Evolutionary conservation across 202 grass and related monocot genomes (phyloP).

Genomic region (Dendrocalamus latiflorus): DNA sequence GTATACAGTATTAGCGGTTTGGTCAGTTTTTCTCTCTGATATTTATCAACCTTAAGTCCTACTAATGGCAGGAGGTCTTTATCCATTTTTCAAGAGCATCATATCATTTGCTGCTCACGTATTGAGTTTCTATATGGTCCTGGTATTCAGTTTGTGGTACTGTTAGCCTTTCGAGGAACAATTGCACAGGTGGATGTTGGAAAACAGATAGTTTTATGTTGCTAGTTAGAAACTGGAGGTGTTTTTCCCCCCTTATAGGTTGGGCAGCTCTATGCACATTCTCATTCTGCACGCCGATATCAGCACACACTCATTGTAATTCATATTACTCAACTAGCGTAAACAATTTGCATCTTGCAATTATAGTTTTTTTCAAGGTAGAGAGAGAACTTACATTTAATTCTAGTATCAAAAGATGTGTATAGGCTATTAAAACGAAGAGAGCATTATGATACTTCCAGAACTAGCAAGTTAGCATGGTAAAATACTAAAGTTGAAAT

Average conservation of each 20-base stretch:
- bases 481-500: background rate
- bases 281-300: background rate
- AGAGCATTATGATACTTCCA: background rate
- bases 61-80: background rate
- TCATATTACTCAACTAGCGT: background rate
- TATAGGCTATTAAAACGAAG: background rate
- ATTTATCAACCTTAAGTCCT: background rate
- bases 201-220: background rate
- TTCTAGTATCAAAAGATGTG: background rate
- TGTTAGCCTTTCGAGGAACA: background rate
- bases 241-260: background rate
- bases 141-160: too few relatives aligned
- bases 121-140: too few relatives aligned
- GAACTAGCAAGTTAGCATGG: conserved; percentile 3
- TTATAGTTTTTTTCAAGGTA: background rate
- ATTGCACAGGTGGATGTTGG: background rate
- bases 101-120: background rate
- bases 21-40: background rate
- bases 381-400: background rate
- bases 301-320: background rate
- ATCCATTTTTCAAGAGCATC: background rate
- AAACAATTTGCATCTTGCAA: background rate
- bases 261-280: conserved; percentile 1
- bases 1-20: background rate
- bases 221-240: background rate